Evolutionary conservation across 139 green algal species (phyloP).

Genomic region (Micromonas commoda): DNA sequence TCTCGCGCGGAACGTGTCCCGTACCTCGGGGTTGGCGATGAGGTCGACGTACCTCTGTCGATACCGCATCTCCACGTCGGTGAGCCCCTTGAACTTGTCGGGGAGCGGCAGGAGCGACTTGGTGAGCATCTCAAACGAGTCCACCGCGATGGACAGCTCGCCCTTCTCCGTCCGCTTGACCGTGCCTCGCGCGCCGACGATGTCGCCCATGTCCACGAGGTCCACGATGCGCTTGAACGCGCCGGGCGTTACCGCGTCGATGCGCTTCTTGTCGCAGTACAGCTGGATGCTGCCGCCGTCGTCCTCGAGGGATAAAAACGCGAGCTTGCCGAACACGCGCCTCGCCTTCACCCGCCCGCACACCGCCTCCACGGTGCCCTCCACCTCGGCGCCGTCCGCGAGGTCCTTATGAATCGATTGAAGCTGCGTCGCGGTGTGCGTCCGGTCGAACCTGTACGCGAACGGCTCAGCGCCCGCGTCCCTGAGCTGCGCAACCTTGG

Average conservation of each 20-base stretch:
- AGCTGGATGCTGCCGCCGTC: constrained; percentile 77
- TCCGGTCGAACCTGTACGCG: constrained; percentile 83
- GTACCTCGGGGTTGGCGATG: constrained; percentile 80
- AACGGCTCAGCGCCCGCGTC: constrained; percentile 70
- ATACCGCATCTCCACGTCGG: constrained; percentile 93
- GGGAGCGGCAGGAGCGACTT: constrained; percentile 92
- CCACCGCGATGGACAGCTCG: constrained; percentile 51
- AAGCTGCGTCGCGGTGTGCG: constrained; percentile 68
- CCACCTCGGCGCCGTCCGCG: constrained; percentile 49
- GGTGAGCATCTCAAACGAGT: constrained; percentile 67
- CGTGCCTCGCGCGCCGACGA: constrained; percentile 64
- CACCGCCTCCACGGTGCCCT: constrained; percentile 40
- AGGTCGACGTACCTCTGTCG: constrained; percentile 88
- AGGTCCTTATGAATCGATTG: constrained; percentile 61
- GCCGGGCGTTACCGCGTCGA: constrained; percentile 33
- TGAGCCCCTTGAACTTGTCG: constrained; percentile 96
- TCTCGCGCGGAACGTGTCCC: constrained; percentile 67
- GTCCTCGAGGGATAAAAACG: constrained; percentile 84
- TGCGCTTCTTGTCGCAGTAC: constrained; percentile 61
- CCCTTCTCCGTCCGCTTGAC: constrained; percentile 92
- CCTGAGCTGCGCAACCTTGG: constrained; percentile 71
- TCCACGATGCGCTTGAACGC: constrained; percentile 45
- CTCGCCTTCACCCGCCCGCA: constrained; percentile 81
- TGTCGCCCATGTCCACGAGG: constrained; percentile 82
- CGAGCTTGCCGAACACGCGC: constrained; percentile 94